Conservation (phyloP, 805 yeast species). For the Candida ipomoeae region DNA sequence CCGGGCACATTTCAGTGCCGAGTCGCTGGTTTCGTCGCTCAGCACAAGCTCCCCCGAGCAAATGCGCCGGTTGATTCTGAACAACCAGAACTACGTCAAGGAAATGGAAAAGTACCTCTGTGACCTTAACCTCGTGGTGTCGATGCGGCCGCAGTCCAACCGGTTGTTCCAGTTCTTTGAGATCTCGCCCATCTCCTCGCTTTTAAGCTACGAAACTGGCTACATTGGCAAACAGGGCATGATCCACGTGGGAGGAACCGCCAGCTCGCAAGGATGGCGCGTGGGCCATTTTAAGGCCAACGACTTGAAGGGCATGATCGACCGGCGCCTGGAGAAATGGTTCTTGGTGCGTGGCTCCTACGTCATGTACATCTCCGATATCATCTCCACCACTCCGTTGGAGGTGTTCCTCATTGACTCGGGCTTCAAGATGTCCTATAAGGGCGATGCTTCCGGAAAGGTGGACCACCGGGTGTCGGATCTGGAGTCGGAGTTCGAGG, state of each 20-base stretch:
- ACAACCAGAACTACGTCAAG: conserved; percentile 37
- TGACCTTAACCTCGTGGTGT: conserved; percentile 52
- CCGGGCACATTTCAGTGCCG: conserved; percentile 28
- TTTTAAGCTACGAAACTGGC: conserved; percentile 76
- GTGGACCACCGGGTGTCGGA: conserved; percentile 23
- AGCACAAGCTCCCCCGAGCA: conserved; percentile 31
- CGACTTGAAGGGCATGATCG: conserved; percentile 82
- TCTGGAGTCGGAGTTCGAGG: conserved; percentile 45
- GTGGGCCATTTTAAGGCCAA: conserved; percentile 81
- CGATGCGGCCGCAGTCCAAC: conserved; percentile 77
- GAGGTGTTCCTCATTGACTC: conserved; percentile 91
- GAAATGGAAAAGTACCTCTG: conserved; percentile 66
- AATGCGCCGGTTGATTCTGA: conserved; percentile 19
- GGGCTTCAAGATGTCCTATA: conserved; percentile 54
- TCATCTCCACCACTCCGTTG: conserved; percentile 79
- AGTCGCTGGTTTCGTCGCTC: conserved; percentile 20
- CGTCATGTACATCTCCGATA: conserved; percentile 78
- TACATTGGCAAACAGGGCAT: conserved; percentile 88
- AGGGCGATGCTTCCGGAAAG: conserved; percentile 33
- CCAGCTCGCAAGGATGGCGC: conserved; percentile 92
- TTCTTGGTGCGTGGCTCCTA: conserved; percentile 80
- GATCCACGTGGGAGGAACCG: conserved; percentile 72
- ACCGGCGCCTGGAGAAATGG: conserved; percentile 92
- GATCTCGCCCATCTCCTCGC: conserved; percentile 79
- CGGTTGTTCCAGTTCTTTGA: conserved; percentile 83